Percentiles rank a stretch among this genome's conserved stretches.
These are phyloP conservation scores for Thielaviopsis euricoi DNA, from an alignment of 2,329 filamentous ascomycete genomes.

Conservation along the genomic window DNA sequence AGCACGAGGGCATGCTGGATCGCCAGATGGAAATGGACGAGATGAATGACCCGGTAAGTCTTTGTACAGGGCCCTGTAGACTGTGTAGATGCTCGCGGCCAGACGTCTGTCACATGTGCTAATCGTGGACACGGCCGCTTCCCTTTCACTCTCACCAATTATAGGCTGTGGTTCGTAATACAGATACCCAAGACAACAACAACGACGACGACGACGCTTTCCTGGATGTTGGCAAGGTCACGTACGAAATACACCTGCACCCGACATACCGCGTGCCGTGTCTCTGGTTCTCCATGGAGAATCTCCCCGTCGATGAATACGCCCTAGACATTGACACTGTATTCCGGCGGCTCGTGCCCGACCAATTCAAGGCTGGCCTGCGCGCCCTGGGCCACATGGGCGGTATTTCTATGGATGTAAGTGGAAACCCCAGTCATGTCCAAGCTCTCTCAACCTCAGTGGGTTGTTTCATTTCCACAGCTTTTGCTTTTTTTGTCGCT, in stretches of 20 bases:
- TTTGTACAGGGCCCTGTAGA: too few relatives aligned
- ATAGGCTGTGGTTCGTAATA: conserved; percentile 4
- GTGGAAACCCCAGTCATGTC: conserved; percentile 24
- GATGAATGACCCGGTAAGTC: conserved; percentile 33
- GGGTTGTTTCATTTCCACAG: too few relatives aligned
- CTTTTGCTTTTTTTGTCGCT: not conserved
- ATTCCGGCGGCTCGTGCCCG: conserved; percentile 54
- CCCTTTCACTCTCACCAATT: not conserved
- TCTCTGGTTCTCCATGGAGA: conserved; percentile 55
- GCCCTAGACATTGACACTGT: conserved; percentile 50
- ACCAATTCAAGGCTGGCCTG: conserved; percentile 44
- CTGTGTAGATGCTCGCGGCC: too few relatives aligned
- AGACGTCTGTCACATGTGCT: too few relatives aligned
- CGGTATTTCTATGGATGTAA: conserved; percentile 60
- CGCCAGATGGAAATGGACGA: conserved; percentile 33
- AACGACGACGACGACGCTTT: not conserved
- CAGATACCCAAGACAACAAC: not conserved
- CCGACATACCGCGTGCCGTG: conserved; percentile 60
- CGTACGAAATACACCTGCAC: conserved; percentile 61
- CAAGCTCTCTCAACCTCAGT: too few relatives aligned
- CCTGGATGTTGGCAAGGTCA: conserved; percentile 31
- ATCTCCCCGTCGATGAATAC: conserved; percentile 36
- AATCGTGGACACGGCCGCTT: not conserved
- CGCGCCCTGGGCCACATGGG: conserved; percentile 47
- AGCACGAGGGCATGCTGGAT: conserved; percentile 19